Base-by-base conservation (phyloP, 352 stramenopile species). In the Pythium brassicae region DNA sequence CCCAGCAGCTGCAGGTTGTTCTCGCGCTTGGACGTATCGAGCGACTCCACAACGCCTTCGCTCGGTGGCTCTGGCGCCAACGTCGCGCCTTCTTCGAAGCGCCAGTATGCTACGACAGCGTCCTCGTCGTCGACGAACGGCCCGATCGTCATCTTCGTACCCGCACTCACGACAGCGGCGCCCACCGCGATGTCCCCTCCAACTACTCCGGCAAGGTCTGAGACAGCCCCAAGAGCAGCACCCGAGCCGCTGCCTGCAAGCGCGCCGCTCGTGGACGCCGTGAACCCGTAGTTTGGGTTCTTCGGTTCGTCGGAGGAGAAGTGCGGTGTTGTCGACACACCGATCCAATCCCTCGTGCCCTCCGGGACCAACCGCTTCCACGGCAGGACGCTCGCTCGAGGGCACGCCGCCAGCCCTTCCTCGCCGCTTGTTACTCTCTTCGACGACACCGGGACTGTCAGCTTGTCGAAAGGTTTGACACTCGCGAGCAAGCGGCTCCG, bases 121-220 rank as follows among this genome's bases (percentile, higher is more conserved):
- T 94, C 82, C 55, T 92, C 84, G 55, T 94, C 84, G 19, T 92
- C 84, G 22, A 92, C 65, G 51, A 92, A 94, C 35, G 84, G 84
- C 20, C 84, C 84, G 57, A 94, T 90, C 4, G 72, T 86, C 64
- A 80, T 77, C 63, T 85, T 87, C 39, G 57, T 61, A 2, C 47
- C 50, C 37, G 45, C 40, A 20, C 15, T 47, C 14, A 35, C 32
- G 20, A 8, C 43, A 34, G 34, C 35, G 17, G 35, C 56, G 26
- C 14, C 57, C n/a, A 50, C 50, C 11, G 55, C 51, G 8, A 17
- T 10, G 15, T 63, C 57, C 2, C 55, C 37, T 23, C 22, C 47
- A 23, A 9, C 15, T 9, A 37, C 32, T 3, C n/a, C 32, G 14
- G 27, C 39, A 27, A 29, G 34, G 4, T n/a, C n/a, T 45, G 22